Base-by-base conservation (phyloP, 2,329 filamentous ascomycete genomes). In the Nemania bipapillata region DNA sequence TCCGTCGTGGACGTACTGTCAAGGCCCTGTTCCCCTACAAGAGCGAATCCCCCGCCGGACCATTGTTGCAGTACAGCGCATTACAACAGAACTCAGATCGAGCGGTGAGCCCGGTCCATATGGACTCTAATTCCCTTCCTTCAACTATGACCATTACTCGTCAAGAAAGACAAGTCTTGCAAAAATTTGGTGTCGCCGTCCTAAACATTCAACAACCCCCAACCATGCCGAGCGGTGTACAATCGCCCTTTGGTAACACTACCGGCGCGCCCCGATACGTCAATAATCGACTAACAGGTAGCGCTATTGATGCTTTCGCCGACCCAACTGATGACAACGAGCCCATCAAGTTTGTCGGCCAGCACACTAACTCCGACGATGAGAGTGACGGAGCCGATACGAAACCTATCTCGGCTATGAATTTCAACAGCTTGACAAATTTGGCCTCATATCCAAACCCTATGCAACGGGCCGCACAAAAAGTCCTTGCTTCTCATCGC, bases 391-490 rank as follows among this genome's bases (percentile, higher is more conserved):
- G 75, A 61, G 76, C 79, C 22, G 69, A 73, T 57, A 77, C 80
- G 66, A 82, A 77, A 53, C 79, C 82, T 69, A 78, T 77, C 69
- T 67, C 80, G 12, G 80, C 84, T 71, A 86, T 86, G 74, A 83
- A 81, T 30, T 80, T 87, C 73, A 86, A 86, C 72, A 83, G 81
- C 32, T 79, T 87, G 24, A 82, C 83, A 45, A 87, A 84, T 71
- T 75, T 88, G 71, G 86, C 86, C 17, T 87, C 86, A 1, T 88
- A 87, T 71, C 80, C 83, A 4, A 88, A 88, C 70, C 86, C 85
- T 7, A 83, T 80, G 74, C 86, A 87, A 75, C 83, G 84, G 76
- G 79, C 77, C 49, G 86, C 86, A 66, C 84, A 84, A 77, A 83
- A 80, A 71, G 78, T 81, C 20, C 81, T 87, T 66, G 76, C 78